Evolutionary conservation across 805 yeast genomes (phyloP), one percentile per base, ranked within the genome.

Genomic region (Wilhelminamyces savonicus): DNA sequence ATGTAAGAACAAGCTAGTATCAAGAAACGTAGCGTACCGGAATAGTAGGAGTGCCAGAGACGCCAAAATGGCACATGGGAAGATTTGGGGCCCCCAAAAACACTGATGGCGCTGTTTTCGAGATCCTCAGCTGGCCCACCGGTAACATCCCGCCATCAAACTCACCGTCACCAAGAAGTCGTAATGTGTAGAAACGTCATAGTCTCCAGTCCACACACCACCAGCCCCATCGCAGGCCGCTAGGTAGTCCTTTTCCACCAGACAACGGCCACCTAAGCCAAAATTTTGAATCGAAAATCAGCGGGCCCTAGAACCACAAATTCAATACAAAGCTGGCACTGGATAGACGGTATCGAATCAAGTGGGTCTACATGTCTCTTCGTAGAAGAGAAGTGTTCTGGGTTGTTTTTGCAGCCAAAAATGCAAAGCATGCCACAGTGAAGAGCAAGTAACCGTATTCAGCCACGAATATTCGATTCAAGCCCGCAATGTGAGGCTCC

Each of bases 231-330:
- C n/a, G n/a, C n/a, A n/a, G n/a, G n/a, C n/a, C n/a, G n/a, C n/a
- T n/a, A n/a, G n/a, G n/a, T n/a, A n/a, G n/a, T n/a, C n/a, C n/a
- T n/a, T n/a, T n/a, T n/a, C n/a, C n/a, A n/a, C n/a, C n/a, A n/a
- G n/a, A n/a, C n/a, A n/a, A n/a, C n/a, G n/a, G n/a, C n/a, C n/a
- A n/a, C n/a, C n/a, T n/a, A n/a, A n/a, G n/a, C n/a, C n/a, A n/a
- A n/a, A n/a, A n/a, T n/a, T n/a, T n/a, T n/a, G n/a, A n/a, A n/a
- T 56, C 62, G 26, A 55, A 52, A 4, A 61, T 28, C 37, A 48
- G 53, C 2, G 52, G 48, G 2, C 67, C 67, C 29, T 59, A 56
- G 27, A 45, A 56, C 66, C 67, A 60, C 14, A 37, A 38, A 21
- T 42, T 38, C 21, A 41, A 21, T 8, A 32, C 24, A 8, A 39